A percentile compares a stretch with the other conserved stretches of the same genome.
Conservation (phyloP, 768 basidiomycete species). For the Cystofilobasidium ferigula region DNA sequence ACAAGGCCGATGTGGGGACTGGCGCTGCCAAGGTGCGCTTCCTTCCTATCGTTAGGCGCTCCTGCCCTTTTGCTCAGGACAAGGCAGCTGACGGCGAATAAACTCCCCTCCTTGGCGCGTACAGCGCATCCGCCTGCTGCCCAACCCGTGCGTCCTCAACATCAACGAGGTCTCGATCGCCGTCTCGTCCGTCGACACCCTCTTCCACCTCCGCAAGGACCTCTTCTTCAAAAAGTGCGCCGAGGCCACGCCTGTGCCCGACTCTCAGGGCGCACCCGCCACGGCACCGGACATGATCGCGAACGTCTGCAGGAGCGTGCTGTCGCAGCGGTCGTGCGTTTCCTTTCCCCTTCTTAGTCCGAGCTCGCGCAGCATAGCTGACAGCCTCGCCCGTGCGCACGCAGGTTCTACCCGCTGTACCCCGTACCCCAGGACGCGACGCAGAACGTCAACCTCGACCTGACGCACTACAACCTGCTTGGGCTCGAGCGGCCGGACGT, state of each 20-base stretch:
- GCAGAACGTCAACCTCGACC: slow-evolving; percentile 76
- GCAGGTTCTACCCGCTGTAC: slow-evolving; percentile 89
- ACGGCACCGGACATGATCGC: slow-evolving; percentile 63
- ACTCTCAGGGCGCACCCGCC: slow-evolving; percentile 23
- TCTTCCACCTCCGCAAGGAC: slow-evolving; percentile 81
- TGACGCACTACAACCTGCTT: slow-evolving; percentile 59
- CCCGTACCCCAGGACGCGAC: slow-evolving; percentile 65
- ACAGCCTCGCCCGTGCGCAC: slow-evolving; percentile 1
- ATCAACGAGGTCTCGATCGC: slow-evolving; percentile 73
- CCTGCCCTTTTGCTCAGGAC: not conserved
- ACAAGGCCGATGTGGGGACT: slow-evolving; percentile 32
- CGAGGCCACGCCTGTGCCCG: slow-evolving; percentile 47
- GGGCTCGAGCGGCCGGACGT: slow-evolving; percentile 60
- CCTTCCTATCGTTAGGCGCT: not conserved
- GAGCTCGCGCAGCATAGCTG: too few species aligned
- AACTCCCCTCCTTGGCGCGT: too few species aligned
- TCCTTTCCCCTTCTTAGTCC: not conserved
- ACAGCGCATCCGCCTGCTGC: slow-evolving; percentile 68
- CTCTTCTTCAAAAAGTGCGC: slow-evolving; percentile 60
- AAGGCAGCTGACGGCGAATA: not conserved
- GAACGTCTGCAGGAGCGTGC: slow-evolving; percentile 61
- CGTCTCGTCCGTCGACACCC: slow-evolving; percentile 67
- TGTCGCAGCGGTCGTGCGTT: slow-evolving; percentile 73
- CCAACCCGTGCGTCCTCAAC: slow-evolving; percentile 78
- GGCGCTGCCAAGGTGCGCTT: slow-evolving; percentile 37